Conservation (phyloP, 1,139 yeast genomes). For the Blastobotrys elegans region DNA sequence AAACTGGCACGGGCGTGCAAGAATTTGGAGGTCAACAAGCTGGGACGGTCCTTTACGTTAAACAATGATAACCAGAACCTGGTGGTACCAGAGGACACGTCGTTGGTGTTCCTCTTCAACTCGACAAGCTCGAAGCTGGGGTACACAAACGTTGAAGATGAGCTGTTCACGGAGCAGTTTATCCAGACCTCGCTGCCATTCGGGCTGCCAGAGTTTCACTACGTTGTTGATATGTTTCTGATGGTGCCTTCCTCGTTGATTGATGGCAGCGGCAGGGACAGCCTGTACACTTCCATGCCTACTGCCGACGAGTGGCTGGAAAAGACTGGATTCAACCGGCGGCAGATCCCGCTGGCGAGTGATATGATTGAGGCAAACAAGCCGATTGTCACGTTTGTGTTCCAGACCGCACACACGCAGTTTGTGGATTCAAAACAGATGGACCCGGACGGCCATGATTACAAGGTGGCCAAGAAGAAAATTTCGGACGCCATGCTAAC, state of each 20-base stretch:
- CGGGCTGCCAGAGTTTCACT: slow-evolving; percentile 24
- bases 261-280: too few relatives aligned
- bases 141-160: background rate
- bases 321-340: slow-evolving; percentile 17
- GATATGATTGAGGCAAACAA: slow-evolving; percentile 16
- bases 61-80: slow-evolving; percentile 17
- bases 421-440: background rate
- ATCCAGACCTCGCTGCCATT: slow-evolving; percentile 26
- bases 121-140: slow-evolving; percentile 8
- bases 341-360: slow-evolving; percentile 20
- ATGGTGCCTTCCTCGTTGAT: slow-evolving; percentile 19
- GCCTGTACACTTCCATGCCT: slow-evolving; percentile 11
- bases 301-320: slow-evolving; percentile 21
- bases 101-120: slow-evolving; percentile 26
- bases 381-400: slow-evolving; percentile 23
- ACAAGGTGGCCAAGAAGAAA: slow-evolving; percentile 15
- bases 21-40: slow-evolving; percentile 14
- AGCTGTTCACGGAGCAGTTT: slow-evolving; percentile 15
- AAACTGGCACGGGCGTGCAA: slow-evolving; percentile 10
- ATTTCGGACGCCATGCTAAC: slow-evolving; percentile 20
- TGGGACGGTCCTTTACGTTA: slow-evolving; percentile 19
- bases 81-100: slow-evolving; percentile 24
- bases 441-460: background rate
- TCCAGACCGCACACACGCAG: slow-evolving; percentile 16
- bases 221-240: slow-evolving; percentile 21